phyloP scores from a whole-genome alignment of 345 rosid species.

The Camelina neglecta region DNA sequence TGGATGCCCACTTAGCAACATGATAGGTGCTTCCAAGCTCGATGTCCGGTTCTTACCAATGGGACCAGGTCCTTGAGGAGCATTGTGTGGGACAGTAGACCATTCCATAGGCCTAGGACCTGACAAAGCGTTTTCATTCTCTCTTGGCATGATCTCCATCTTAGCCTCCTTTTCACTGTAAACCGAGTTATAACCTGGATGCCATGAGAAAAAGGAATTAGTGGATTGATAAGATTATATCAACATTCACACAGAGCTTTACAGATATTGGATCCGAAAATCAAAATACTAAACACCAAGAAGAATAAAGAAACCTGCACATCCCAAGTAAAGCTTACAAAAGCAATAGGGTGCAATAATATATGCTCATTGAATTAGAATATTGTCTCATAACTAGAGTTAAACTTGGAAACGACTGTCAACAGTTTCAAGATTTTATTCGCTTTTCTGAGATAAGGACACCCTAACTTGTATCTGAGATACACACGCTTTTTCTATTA shows the following conservation, averaged over 20 bases:
- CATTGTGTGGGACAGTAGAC: constrained; percentile 65
- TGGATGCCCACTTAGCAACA: constrained; percentile 86
- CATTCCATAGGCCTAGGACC: constrained; percentile 95
- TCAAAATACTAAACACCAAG: not conserved
- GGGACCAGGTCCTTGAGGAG: constrained; percentile 60
- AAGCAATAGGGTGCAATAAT: not conserved
- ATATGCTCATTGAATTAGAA: not conserved
- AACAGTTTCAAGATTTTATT: not conserved
- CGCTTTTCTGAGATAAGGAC: not conserved
- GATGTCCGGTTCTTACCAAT: constrained; percentile 65
- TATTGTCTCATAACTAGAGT: not conserved
- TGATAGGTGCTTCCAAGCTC: constrained; percentile 90
- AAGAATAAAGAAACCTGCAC: not conserved
- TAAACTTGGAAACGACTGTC: not conserved
- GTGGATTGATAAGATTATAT: too few species aligned
- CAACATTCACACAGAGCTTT: too few species aligned
- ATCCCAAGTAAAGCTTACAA: not conserved
- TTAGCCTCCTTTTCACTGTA: constrained; percentile 23
- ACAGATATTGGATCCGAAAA: too few species aligned
- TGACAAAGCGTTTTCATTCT: constrained; percentile 65
- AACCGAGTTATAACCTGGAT: not conserved
- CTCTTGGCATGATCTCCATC: constrained; percentile 66
- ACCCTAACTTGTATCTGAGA: not conserved
- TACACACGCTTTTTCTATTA: not conserved
- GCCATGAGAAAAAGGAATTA: too few species aligned